Evolutionary conservation across 352 stramenopile genomes (phyloP).

Genomic region (Pythium guiyangense): DNA sequence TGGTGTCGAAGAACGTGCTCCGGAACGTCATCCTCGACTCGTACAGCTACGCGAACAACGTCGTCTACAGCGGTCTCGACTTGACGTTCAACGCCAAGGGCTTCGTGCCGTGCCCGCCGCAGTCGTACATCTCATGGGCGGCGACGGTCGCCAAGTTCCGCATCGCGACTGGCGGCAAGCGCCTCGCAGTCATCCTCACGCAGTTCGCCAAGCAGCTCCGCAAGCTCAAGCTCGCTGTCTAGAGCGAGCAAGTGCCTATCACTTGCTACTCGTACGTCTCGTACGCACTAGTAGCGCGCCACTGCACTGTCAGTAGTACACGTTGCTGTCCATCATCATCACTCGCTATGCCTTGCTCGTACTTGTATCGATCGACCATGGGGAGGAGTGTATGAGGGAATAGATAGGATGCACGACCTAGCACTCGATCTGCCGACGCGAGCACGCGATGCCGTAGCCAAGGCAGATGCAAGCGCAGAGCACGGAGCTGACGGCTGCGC

Average conservation of each 20-base stretch:
- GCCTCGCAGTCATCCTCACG: constrained; percentile 51
- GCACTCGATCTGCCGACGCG: constrained; percentile 3
- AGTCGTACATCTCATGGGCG: constrained; percentile 28
- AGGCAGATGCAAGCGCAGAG: constrained; percentile 54
- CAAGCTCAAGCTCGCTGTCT: constrained; percentile 22
- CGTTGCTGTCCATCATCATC: neutral
- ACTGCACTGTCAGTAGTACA: neutral
- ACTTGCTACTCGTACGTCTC: neutral
- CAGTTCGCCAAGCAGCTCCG: constrained; percentile 48
- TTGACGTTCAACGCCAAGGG: constrained; percentile 17
- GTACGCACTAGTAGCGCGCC: neutral
- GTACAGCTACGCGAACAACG: constrained; percentile 32
- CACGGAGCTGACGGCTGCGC: constrained; percentile 39
- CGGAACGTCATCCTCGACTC: constrained; percentile 35
- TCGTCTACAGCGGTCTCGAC: constrained; percentile 36
- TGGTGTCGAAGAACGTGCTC: constrained; percentile 24
- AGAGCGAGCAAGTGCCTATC: neutral
- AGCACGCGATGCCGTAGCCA: constrained; percentile 41
- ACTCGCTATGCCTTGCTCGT: neutral
- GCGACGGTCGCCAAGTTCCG: constrained; percentile 36
- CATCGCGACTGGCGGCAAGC: constrained; percentile 43
- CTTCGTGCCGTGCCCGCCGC: constrained; percentile 18
- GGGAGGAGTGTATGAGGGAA: no score
- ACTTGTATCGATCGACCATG: no score
- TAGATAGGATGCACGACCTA: no score